Conservation (phyloP, 768 basidiomycete genomes). For the Collybia sordida region DNA sequence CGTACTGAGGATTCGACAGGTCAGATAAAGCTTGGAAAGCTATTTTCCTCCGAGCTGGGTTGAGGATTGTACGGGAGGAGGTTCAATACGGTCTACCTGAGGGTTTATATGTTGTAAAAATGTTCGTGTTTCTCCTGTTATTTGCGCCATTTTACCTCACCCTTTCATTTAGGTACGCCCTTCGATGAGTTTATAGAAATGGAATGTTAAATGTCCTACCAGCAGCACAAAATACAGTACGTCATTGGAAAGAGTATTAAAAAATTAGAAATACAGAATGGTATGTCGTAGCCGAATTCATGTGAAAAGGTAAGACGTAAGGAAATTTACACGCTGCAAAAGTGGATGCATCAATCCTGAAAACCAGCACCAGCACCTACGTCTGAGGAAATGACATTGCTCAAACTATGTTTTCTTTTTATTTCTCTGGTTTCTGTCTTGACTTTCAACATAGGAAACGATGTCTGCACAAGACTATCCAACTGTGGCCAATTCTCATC, state of each 20-base stretch:
- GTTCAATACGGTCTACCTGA: constrained; percentile 82
- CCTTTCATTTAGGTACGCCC: constrained; percentile 48
- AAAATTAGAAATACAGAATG: neutral
- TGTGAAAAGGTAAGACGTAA: constrained; percentile 3
- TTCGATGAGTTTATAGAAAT: constrained; percentile 34
- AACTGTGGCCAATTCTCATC: constrained; percentile 91
- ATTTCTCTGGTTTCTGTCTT: constrained; percentile 38
- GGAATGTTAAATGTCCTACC: no score
- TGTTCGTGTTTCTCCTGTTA: constrained; percentile 45
- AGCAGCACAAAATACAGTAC: no score
- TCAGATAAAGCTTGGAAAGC: constrained; percentile 82
- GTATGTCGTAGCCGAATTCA: no score
- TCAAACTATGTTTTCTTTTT: constrained; percentile 51
- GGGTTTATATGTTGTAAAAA: constrained; percentile 83
- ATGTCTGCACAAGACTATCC: constrained; percentile 54
- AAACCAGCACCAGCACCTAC: constrained; percentile 15
- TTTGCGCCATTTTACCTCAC: constrained; percentile 1
- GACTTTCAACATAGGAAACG: constrained; percentile 61
- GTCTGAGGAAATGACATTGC: constrained; percentile 48
- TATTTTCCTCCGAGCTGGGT: constrained; percentile 71
- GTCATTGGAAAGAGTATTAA: neutral
- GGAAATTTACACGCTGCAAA: neutral
- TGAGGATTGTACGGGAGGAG: constrained; percentile 70
- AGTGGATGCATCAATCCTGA: neutral
- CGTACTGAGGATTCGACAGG: constrained; percentile 36